A percentile compares a stretch with the other conserved stretches of the same genome.
phyloP scores from a whole-genome alignment of 805 yeast genomes.

The Saccharomycopsis fermentans region DNA sequence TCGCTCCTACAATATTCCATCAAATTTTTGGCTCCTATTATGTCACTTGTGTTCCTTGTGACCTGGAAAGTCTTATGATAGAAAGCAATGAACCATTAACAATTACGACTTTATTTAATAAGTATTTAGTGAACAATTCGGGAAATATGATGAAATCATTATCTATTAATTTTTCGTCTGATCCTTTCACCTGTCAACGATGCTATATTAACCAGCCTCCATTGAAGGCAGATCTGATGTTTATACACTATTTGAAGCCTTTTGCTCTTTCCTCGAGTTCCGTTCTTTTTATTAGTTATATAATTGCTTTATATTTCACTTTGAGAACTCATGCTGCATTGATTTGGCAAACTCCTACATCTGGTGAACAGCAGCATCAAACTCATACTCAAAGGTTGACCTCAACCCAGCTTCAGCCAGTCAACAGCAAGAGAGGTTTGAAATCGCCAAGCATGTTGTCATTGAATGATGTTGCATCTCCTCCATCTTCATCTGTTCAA shows the following conservation, averaged over 20 bases:
- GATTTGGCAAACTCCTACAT: slow-evolving; percentile 75
- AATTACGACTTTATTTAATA: neutral
- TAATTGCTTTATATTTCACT: slow-evolving; percentile 85
- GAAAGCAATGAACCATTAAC: slow-evolving; percentile 9
- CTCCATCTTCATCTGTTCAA: neutral
- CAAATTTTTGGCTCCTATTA: slow-evolving; percentile 86
- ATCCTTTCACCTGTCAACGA: slow-evolving; percentile 40
- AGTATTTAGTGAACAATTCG: neutral
- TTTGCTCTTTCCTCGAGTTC: slow-evolving; percentile 73
- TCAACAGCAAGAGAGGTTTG: slow-evolving; percentile 12
- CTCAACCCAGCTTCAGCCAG: slow-evolving; percentile 9
- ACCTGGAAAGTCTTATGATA: slow-evolving; percentile 10
- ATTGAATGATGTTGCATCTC: slow-evolving; percentile 7
- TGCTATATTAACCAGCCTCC: slow-evolving; percentile 78
- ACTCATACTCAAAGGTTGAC: neutral
- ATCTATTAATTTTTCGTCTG: slow-evolving; percentile 11
- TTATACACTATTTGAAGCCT: slow-evolving; percentile 63
- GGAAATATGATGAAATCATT: neutral
- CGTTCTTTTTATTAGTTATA: slow-evolving; percentile 72
- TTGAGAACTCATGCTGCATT: slow-evolving; percentile 92
- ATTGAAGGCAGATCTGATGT: slow-evolving; percentile 57
- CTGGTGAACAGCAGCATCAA: slow-evolving; percentile 26
- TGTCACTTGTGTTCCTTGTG: slow-evolving; percentile 57
- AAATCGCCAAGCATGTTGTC: slow-evolving; percentile 17
- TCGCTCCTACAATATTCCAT: slow-evolving; percentile 84